phyloP scores from a whole-genome alignment of 805 yeast species.

The Kluyveromyces nonfermentans region DNA sequence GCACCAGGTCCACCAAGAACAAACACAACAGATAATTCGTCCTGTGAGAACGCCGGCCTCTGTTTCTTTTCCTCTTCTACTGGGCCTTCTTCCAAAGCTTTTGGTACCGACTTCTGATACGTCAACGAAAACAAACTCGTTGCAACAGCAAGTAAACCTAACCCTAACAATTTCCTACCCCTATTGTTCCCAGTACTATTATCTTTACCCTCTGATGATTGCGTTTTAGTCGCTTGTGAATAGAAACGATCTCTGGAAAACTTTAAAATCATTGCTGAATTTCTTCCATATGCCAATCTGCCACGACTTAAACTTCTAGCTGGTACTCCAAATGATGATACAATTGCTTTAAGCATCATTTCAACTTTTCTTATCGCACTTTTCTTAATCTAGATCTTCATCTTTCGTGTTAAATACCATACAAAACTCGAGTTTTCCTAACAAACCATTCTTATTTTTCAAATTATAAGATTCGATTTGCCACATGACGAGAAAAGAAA shows the following conservation, averaged over 20 bases:
- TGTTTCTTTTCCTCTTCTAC: slow-evolving; percentile 2
- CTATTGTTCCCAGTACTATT: slow-evolving; percentile 7
- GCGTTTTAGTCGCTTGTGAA: not conserved
- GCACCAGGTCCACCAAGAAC: slow-evolving; percentile 98
- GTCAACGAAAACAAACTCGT: slow-evolving; percentile 37
- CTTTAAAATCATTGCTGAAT: not conserved
- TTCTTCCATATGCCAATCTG: not conserved
- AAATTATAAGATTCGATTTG: no score
- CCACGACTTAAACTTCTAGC: not conserved
- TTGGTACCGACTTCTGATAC: slow-evolving; percentile 37
- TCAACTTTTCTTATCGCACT: not conserved
- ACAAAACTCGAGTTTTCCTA: not conserved
- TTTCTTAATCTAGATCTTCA: not conserved
- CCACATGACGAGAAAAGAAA: no score
- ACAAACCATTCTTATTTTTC: not conserved
- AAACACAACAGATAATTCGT: slow-evolving; percentile 71
- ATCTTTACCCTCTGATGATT: not conserved
- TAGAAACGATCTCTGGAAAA: not conserved
- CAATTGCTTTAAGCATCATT: not conserved
- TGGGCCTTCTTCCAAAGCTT: slow-evolving; percentile 34
- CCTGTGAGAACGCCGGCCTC: slow-evolving; percentile 43
- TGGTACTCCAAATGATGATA: not conserved
- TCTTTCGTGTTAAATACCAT: not conserved
- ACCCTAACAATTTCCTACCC: slow-evolving; percentile 30
- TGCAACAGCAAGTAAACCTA: slow-evolving; percentile 39